Conservation (phyloP, 768 basidiomycete species). For the Grammothele lineata region DNA sequence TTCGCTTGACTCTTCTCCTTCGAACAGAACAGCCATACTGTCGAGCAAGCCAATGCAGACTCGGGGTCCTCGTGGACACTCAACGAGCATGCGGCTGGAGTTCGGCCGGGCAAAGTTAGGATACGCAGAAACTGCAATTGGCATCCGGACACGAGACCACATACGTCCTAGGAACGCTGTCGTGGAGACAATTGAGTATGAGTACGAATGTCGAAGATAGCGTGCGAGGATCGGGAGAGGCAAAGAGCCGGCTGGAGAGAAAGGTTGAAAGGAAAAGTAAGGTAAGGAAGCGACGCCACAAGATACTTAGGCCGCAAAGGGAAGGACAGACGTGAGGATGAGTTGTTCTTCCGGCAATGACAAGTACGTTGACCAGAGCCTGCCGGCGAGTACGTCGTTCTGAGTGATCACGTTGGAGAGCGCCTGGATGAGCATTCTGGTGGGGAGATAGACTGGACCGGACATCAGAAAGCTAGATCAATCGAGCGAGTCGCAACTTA, state of each 20-base stretch:
- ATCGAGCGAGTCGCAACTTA: conserved; percentile 21
- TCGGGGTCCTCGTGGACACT: conserved; percentile 52
- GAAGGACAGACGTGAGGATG: conserved; percentile 60
- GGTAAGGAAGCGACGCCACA: too few relatives aligned
- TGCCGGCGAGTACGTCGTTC: conserved; percentile 53
- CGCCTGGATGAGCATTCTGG: conserved; percentile 69
- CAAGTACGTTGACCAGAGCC: conserved; percentile 62
- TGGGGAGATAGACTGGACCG: conserved; percentile 54
- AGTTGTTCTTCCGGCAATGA: conserved; percentile 67
- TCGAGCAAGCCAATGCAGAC: conserved; percentile 70
- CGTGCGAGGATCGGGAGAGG: conserved; percentile 59
- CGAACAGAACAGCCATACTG: conserved; percentile 64
- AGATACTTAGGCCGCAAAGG: too few relatives aligned
- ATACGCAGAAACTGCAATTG: too few relatives aligned
- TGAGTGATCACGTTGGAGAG: conserved; percentile 82
- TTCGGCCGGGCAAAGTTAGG: background rate
- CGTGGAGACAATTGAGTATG: conserved; percentile 67
- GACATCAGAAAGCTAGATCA: conserved; percentile 5
- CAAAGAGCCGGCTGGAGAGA: conserved; percentile 40
- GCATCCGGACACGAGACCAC: too few relatives aligned
- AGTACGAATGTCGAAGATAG: conserved; percentile 63
- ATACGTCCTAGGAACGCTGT: conserved; percentile 55
- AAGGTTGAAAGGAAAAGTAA: background rate
- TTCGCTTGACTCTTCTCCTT: conserved; percentile 60
- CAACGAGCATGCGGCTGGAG: conserved; percentile 47